Evolutionary conservation across 176 grass and related monocot genomes (phyloP), one percentile per base, ranked within the genome.

Genomic region (Cenchrus americanus): DNA sequence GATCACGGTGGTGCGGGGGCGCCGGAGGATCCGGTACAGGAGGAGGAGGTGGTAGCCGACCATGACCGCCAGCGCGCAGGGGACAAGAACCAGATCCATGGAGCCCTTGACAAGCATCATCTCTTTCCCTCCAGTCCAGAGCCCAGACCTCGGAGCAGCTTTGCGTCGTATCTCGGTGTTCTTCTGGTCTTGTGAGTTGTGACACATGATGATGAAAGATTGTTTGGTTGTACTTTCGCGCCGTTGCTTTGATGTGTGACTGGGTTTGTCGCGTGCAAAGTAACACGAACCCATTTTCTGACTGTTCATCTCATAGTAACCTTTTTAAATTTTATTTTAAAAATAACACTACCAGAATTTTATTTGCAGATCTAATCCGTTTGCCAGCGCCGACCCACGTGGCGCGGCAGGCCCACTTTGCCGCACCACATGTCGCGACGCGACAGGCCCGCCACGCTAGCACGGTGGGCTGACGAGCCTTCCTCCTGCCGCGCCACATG

Each of bases 31-130:
- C 47, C 95, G 81, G 75, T 89, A 84, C 34, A 37, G 58, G 92
- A 48, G 84, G 62, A 97, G 92, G 73, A 89, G 50, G 61, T 91
- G 95, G 81, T 97, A 94, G 14, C 77, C 92, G 65, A 97, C 40
- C 84, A 97, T 83, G 65, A 88, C 79, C 53, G 22, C 63, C 8
- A 97, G 24, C 10, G 86, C 95, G 3, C 90, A 88, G 2, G 86
- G 88, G 42, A 93, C 95, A 52, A 97, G 67, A 30, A 93, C 81
- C 52, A 94, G 15, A 47, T 97, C 92, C 71, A 91, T 92, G 37
- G 34, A 37, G 34, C 34, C 4, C 34, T 37, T 37, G 34, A 3
- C 34, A 4, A 37, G 34, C 34, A 37, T 37, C 34, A 37, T 37
- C 34, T 37, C 34, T 37, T 37, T 4, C 34, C 34, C 34, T 37